phyloP scores from a whole-genome alignment of 2,329 filamentous ascomycete species.

The Xylariaceae sp. region DNA sequence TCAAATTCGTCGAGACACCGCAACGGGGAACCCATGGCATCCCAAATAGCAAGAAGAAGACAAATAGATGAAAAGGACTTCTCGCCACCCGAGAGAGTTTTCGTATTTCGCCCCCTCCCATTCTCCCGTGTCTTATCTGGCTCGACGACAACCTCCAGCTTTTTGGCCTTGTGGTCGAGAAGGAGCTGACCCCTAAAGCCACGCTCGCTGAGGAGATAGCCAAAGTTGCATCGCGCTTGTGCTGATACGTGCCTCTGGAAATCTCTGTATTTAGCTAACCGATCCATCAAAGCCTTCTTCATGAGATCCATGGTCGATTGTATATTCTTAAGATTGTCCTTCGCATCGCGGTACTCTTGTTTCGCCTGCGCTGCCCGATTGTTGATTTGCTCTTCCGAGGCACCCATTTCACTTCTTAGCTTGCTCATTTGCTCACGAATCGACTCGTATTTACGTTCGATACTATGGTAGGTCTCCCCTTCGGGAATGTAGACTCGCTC shows the following conservation, averaged over 20 bases:
- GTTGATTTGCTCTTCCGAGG: slow-evolving; percentile 68
- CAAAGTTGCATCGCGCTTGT: slow-evolving; percentile 85
- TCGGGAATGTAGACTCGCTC: slow-evolving; percentile 67
- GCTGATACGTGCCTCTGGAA: slow-evolving; percentile 87
- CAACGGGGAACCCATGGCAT: slow-evolving; percentile 95
- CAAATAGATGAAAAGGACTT: slow-evolving; percentile 99
- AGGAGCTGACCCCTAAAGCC: slow-evolving; percentile 83
- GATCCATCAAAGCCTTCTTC: slow-evolving; percentile 67
- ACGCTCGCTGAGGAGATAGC: slow-evolving; percentile 85
- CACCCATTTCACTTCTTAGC: slow-evolving; percentile 64
- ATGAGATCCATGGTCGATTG: slow-evolving; percentile 49
- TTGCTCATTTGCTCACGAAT: slow-evolving; percentile 64
- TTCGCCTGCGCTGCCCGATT: slow-evolving; percentile 51
- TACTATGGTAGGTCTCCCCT: slow-evolving; percentile 65
- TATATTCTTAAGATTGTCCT: slow-evolving; percentile 52
- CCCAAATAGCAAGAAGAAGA: slow-evolving; percentile 90
- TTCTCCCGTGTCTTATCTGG: slow-evolving; percentile 72
- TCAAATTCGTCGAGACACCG: slow-evolving; percentile 97
- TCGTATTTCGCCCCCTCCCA: slow-evolving; percentile 78
- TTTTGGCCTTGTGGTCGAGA: slow-evolving; percentile 76
- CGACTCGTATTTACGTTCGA: slow-evolving; percentile 60
- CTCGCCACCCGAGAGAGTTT: slow-evolving; percentile 92
- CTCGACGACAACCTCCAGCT: slow-evolving; percentile 78
- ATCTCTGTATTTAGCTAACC: slow-evolving; percentile 75
- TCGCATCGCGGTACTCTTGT: slow-evolving; percentile 48